These are phyloP conservation scores for Peronospora destructor DNA, from an alignment of 352 stramenopile species.

Conservation along the genomic window DNA sequence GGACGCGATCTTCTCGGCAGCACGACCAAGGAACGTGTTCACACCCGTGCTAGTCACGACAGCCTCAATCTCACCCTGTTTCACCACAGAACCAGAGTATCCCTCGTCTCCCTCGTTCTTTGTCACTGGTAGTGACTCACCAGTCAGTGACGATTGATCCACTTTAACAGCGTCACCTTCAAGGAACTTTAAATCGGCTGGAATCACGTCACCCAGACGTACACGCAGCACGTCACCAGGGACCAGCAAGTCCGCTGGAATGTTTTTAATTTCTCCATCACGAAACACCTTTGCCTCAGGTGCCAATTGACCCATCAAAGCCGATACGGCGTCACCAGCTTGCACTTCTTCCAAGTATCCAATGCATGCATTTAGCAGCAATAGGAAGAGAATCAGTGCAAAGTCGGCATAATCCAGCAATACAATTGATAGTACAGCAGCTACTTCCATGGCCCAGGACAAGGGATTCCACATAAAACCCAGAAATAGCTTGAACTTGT, in stretches of 20 bases:
- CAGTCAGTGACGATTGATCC: conserved; percentile 90
- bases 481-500: conserved; percentile 74
- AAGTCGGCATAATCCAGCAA: conserved; percentile 77
- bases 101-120: conserved; percentile 70
- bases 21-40: conserved; percentile 89
- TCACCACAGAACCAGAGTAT: conserved; percentile 82
- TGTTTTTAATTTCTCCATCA: conserved; percentile 69
- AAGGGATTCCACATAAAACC: conserved; percentile 81
- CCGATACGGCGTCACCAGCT: conserved; percentile 80
- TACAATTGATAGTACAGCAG: conserved; percentile 64
- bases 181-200: conserved; percentile 86
- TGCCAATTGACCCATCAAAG: conserved; percentile 84
- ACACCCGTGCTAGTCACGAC: conserved; percentile 83
- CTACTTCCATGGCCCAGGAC: conserved; percentile 77
- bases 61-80: conserved; percentile 87
- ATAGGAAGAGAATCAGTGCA: conserved; percentile 56
- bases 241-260: conserved; percentile 57
- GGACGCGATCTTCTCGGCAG: conserved; percentile 69
- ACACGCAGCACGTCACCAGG: conserved; percentile 69
- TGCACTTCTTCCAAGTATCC: conserved; percentile 82
- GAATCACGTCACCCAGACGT: conserved; percentile 87
- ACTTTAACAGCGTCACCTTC: conserved; percentile 79
- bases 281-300: conserved; percentile 80
- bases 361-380: conserved; percentile 70
- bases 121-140: conserved; percentile 90